Percentiles rank a stretch among this genome's conserved stretches.
phyloP scores from a whole-genome alignment of 768 basidiomycete genomes.

The Leccinum arenicola region DNA sequence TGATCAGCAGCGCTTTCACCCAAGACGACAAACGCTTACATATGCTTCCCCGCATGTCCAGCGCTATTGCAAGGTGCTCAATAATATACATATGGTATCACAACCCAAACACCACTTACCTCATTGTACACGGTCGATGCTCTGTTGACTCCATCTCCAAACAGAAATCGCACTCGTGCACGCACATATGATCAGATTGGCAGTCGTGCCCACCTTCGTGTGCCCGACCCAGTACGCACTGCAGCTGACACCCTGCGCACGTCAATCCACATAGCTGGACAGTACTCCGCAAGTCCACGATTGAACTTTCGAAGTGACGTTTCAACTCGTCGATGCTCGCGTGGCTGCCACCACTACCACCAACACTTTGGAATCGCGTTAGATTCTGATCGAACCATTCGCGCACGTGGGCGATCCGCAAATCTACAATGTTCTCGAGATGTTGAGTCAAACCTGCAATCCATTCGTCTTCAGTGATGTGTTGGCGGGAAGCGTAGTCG shows the following conservation, averaged over 20 bases:
- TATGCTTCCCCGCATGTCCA: constrained; percentile 54
- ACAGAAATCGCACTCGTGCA: constrained; percentile 41
- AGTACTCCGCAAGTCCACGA: constrained; percentile 44
- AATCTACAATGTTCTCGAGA: constrained; percentile 38
- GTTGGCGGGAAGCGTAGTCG: constrained; percentile 17
- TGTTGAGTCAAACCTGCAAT: constrained; percentile 34
- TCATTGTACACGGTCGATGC: constrained; percentile 41
- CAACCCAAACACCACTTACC: constrained; percentile 34
- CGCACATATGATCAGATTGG: constrained; percentile 47
- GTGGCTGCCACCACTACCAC: constrained; percentile 19
- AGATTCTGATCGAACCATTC: constrained; percentile 53
- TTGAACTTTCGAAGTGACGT: constrained; percentile 41
- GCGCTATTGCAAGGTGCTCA: constrained; percentile 37
- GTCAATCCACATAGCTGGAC: constrained; percentile 48
- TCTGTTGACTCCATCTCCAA: constrained; percentile 28
- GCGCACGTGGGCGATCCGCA: constrained; percentile 45
- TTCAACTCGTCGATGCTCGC: constrained; percentile 45
- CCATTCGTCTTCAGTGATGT: constrained; percentile 35
- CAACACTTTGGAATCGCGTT: constrained; percentile 39
- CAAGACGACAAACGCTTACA: constrained; percentile 34
- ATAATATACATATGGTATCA: neutral
- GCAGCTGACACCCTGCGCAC: constrained; percentile 47
- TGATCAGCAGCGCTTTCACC: neutral
- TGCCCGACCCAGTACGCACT: constrained; percentile 43
- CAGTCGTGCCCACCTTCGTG: constrained; percentile 52